These are phyloP conservation scores for Thalassiosira hispida DNA, from an alignment of 352 stramenopile genomes.

Conservation along the genomic window DNA sequence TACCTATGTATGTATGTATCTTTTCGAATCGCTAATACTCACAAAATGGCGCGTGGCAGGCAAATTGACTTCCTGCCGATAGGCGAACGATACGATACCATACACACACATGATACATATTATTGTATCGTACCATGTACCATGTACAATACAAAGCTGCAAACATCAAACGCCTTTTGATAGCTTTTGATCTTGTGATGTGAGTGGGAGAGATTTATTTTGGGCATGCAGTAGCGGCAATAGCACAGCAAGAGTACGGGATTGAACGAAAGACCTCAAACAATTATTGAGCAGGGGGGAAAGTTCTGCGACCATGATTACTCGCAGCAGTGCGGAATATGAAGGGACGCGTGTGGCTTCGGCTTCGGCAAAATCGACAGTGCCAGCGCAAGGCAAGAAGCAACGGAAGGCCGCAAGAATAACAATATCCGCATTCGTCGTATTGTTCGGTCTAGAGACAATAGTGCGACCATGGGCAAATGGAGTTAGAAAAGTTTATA, in stretches of 20 bases:
- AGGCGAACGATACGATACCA: too few relatives aligned
- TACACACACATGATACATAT: too few relatives aligned
- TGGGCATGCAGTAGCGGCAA: not conserved
- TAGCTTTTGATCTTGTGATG: too few relatives aligned
- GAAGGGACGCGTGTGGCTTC: too few relatives aligned
- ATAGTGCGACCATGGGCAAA: slow-evolving; percentile 11
- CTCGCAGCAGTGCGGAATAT: not conserved
- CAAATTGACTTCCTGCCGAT: too few relatives aligned
- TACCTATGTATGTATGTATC: too few relatives aligned
- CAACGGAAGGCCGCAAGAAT: not conserved
- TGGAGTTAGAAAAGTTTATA: not conserved
- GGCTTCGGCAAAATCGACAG: not conserved
- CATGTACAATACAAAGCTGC: too few relatives aligned
- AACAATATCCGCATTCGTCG: slow-evolving; percentile 19
- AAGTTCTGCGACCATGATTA: not conserved
- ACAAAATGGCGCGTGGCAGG: too few relatives aligned
- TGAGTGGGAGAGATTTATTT: too few relatives aligned
- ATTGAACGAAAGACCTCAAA: not conserved
- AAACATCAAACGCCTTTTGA: too few relatives aligned
- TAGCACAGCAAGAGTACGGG: not conserved
- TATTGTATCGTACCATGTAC: too few relatives aligned
- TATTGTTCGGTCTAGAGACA: slow-evolving; percentile 29
- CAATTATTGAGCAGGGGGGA: not conserved
- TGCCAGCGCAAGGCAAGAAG: not conserved
- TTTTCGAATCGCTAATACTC: too few relatives aligned